A percentile compares a stretch with the other conserved stretches of the same genome.
These are phyloP conservation scores for Lactarius trivialis DNA, from an alignment of 768 basidiomycete genomes.

Conservation along the genomic window DNA sequence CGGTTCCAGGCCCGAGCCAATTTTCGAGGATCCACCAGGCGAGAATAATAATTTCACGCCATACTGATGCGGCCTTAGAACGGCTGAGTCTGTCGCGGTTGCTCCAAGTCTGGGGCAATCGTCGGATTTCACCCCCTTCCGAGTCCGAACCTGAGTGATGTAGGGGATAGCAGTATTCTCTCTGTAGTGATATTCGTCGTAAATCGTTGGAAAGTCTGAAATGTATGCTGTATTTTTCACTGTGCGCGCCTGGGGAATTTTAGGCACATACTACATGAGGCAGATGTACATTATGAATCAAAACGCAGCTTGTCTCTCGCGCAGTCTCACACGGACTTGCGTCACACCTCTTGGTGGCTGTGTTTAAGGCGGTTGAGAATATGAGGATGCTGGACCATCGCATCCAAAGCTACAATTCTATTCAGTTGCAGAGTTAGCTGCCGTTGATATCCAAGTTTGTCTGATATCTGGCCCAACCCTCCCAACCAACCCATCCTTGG, in stretches of 20 bases:
- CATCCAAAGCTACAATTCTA: neutral
- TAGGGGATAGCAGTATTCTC: neutral
- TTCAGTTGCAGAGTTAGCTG: neutral
- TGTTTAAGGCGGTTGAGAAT: neutral
- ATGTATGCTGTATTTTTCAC: neutral
- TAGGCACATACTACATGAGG: slow-evolving; percentile 1
- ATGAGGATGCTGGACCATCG: neutral
- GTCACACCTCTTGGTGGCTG: neutral
- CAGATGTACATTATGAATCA: neutral
- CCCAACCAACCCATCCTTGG: neutral
- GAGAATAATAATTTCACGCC: slow-evolving; percentile 49
- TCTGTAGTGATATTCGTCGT: neutral
- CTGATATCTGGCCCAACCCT: slow-evolving; percentile 2
- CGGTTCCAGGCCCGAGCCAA: slow-evolving; percentile 38
- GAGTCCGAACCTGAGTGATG: neutral
- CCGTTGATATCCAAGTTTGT: neutral
- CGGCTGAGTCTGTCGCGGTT: slow-evolving; percentile 29
- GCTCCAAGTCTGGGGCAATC: slow-evolving; percentile 10
- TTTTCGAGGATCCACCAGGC: slow-evolving; percentile 53
- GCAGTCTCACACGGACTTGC: neutral
- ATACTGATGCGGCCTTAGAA: slow-evolving; percentile 36
- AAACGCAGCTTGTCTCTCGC: neutral
- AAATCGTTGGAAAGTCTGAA: neutral
- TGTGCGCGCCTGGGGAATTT: neutral
- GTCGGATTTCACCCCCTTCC: neutral